A percentile compares a stretch with the other conserved stretches of the same genome.
These are phyloP conservation scores for Pichia sp. DNA, from an alignment of 1,139 yeast genomes.

Conservation along the genomic window DNA sequence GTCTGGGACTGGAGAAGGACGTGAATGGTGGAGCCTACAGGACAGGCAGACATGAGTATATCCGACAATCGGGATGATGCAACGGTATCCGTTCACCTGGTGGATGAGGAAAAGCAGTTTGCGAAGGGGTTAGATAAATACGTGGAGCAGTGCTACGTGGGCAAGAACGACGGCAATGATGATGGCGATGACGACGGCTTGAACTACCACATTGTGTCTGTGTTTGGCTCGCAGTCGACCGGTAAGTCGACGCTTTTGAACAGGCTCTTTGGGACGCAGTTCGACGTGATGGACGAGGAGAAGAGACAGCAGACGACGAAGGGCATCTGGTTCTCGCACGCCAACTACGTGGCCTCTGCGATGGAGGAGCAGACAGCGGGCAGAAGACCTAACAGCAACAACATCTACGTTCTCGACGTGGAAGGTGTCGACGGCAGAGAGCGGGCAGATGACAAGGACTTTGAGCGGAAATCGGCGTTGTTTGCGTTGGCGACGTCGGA, in stretches of 20 bases:
- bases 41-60: neutral
- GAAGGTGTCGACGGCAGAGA: constrained; percentile 99
- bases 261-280: constrained; percentile 75
- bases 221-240: constrained; percentile 94
- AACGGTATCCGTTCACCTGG: constrained; percentile 56
- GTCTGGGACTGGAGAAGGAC: neutral
- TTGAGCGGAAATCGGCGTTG: constrained; percentile 91
- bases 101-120: constrained; percentile 72
- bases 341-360: constrained; percentile 34
- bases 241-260: constrained; percentile 92
- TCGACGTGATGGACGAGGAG: constrained; percentile 89
- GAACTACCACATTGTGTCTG: constrained; percentile 86
- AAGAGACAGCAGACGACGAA: constrained; percentile 84
- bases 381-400: constrained; percentile 26
- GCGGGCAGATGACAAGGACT: constrained; percentile 97
- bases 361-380: constrained; percentile 12
- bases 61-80: neutral
- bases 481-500: constrained; percentile 93
- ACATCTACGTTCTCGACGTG: constrained; percentile 85
- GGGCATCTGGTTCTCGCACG: constrained; percentile 89
- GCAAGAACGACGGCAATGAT: constrained; percentile 30
- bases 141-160: constrained; percentile 33
- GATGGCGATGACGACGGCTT: constrained; percentile 52
- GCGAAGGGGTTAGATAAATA: constrained; percentile 35
- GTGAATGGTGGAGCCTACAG: neutral